Conservation (phyloP, 2,329 filamentous ascomycete species). For the Botrytis hyacinthi region DNA sequence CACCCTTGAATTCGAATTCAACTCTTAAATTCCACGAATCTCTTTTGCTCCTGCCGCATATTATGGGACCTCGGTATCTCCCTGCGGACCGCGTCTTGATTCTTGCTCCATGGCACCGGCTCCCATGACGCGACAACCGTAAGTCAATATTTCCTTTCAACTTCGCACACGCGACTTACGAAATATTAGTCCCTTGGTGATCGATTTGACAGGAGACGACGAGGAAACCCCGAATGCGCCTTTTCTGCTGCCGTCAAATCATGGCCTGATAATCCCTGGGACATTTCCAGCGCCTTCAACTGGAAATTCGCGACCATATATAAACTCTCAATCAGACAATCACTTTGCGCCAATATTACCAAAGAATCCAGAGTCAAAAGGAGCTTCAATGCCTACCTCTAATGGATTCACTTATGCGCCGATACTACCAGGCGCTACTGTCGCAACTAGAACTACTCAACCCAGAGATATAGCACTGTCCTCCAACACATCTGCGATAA, state of each 20-base stretch:
- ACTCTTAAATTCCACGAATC: neutral
- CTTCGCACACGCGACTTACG: constrained; percentile 8
- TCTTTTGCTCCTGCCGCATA: neutral
- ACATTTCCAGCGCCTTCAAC: neutral
- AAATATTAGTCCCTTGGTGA: constrained; percentile 1
- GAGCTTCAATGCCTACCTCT: neutral
- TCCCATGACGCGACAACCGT: constrained; percentile 9
- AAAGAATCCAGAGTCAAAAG: neutral
- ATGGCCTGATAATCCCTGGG: constrained; percentile 13
- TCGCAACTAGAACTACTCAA: neutral
- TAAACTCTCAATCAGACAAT: neutral
- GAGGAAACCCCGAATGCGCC: neutral
- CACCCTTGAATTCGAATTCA: neutral
- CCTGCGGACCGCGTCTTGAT: neutral
- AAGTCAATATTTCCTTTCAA: constrained; percentile 6
- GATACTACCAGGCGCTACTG: constrained; percentile 12
- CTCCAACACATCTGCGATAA: neutral
- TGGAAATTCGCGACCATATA: neutral
- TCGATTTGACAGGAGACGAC: constrained; percentile 13
- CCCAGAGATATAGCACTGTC: neutral
- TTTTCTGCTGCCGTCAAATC: neutral
- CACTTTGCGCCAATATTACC: constrained; percentile 9
- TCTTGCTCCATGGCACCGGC: constrained; percentile 4
- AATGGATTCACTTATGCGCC: neutral
- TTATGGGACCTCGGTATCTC: neutral